Conservation (phyloP, 441 rosid genomes). For the Pelargonium cotyledonis region DNA sequence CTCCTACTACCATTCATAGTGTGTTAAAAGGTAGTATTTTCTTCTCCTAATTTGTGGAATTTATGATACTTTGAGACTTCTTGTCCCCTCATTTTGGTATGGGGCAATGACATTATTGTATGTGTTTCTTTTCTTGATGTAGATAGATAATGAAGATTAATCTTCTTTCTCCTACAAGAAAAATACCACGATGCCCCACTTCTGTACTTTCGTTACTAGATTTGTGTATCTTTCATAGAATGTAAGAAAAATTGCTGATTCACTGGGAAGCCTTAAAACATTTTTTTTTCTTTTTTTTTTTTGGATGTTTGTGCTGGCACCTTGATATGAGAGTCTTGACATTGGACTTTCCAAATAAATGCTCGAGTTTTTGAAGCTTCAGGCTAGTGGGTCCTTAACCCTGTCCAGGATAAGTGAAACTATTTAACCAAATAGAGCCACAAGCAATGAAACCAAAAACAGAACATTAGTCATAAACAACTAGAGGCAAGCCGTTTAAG, state of each 20-base stretch:
- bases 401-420: no score
- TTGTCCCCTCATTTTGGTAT: neutral
- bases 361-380: no score
- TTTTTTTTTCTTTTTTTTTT: no score
- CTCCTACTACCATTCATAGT: neutral
- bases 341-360: no score
- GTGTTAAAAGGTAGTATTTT: constrained; percentile 1
- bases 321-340: no score
- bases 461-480: no score
- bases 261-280: neutral
- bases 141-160: constrained; percentile 1
- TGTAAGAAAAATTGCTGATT: neutral
- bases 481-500: no score
- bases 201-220: neutral
- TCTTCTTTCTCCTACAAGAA: constrained; percentile 7
- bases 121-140: constrained; percentile 4
- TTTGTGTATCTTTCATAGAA: neutral
- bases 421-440: no score
- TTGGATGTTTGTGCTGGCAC: neutral
- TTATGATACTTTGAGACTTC: neutral
- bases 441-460: no score
- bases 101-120: constrained; percentile 2
- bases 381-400: no score
- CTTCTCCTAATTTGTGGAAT: neutral
- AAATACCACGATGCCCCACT: neutral